Conservation (phyloP, 306 rosid genomes). For the Purshia tridentata region DNA sequence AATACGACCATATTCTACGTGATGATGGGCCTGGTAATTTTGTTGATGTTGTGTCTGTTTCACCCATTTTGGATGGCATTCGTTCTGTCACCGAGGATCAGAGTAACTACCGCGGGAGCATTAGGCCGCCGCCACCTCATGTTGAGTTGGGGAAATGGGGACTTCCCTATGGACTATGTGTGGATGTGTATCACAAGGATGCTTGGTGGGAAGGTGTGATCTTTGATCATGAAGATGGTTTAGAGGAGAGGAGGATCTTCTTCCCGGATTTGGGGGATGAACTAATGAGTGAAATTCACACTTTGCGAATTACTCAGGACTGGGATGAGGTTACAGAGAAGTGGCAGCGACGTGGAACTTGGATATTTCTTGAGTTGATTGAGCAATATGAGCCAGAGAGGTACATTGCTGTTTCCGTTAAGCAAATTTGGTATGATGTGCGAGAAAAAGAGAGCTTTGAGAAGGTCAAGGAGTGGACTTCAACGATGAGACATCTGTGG, state of each 20-base stretch:
- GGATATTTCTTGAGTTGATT: constrained; percentile 73
- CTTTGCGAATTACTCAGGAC: constrained; percentile 62
- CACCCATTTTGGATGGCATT: constrained; percentile 47
- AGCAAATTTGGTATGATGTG: constrained; percentile 87
- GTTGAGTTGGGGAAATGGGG: constrained; percentile 22
- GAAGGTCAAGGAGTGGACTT: constrained; percentile 66
- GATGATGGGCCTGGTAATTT: constrained; percentile 34
- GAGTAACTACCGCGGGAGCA: constrained; percentile 33
- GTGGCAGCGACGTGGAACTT: constrained; percentile 65
- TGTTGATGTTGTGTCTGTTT: constrained; percentile 47
- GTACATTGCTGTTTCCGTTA: constrained; percentile 53
- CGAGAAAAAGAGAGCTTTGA: constrained; percentile 38
- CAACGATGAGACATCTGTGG: constrained; percentile 53
- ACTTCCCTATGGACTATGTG: constrained; percentile 68
- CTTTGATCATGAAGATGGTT: constrained; percentile 61
- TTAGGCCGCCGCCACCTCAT: constrained; percentile 68
- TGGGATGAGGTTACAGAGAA: constrained; percentile 60
- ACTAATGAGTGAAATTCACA: constrained; percentile 34
- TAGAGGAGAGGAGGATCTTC: constrained; percentile 53
- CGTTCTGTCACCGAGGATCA: constrained; percentile 6
- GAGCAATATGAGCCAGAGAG: constrained; percentile 46
- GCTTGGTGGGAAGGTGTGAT: constrained; percentile 99
- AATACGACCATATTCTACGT: constrained; percentile 50
- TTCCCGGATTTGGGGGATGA: constrained; percentile 90
- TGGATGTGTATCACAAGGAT: constrained; percentile 61